A percentile compares a stretch with the other conserved stretches of the same genome.
phyloP scores from a whole-genome alignment of 2,329 filamentous ascomycete species.

The Curvularia sp. region DNA sequence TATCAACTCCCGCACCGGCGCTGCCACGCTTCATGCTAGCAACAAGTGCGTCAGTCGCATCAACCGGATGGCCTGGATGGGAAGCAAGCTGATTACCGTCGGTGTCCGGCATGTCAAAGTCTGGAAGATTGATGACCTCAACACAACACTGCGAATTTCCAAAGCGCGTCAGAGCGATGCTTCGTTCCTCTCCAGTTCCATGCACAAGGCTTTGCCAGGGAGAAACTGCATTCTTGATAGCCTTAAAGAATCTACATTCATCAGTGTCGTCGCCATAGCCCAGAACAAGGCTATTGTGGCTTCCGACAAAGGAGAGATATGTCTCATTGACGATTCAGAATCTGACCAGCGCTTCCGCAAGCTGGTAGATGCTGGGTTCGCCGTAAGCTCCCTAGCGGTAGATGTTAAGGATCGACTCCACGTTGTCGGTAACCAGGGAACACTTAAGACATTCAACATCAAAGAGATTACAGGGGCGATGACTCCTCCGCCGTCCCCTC shows the following conservation, averaged over 20 bases:
- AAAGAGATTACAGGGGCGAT: slow-evolving; percentile 42
- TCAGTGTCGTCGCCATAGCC: slow-evolving; percentile 74
- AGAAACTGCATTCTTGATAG: slow-evolving; percentile 86
- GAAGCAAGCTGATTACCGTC: slow-evolving; percentile 80
- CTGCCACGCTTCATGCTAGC: slow-evolving; percentile 79
- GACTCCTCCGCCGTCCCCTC: slow-evolving; percentile 48
- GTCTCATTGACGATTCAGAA: slow-evolving; percentile 79
- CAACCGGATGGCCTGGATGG: slow-evolving; percentile 89
- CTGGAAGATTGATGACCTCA: slow-evolving; percentile 81
- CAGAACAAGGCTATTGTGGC: slow-evolving; percentile 80
- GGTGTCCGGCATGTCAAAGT: slow-evolving; percentile 92
- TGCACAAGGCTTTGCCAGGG: slow-evolving; percentile 74
- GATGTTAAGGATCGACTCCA: slow-evolving; percentile 66
- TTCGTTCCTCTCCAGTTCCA: slow-evolving; percentile 55
- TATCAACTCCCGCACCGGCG: slow-evolving; percentile 81
- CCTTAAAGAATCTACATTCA: slow-evolving; percentile 84
- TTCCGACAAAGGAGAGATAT: slow-evolving; percentile 88
- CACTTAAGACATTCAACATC: slow-evolving; percentile 57
- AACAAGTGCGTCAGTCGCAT: slow-evolving; percentile 93
- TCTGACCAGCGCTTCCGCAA: slow-evolving; percentile 74
- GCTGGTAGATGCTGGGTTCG: slow-evolving; percentile 71
- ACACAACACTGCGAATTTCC: slow-evolving; percentile 56
- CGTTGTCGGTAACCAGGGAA: slow-evolving; percentile 71
- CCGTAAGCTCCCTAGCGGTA: slow-evolving; percentile 71
- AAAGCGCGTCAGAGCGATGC: slow-evolving; percentile 47